Evolutionary conservation across 352 stramenopile genomes (phyloP), one percentile per base, ranked within the genome.

Genomic region (Phytopythium delawarense): DNA sequence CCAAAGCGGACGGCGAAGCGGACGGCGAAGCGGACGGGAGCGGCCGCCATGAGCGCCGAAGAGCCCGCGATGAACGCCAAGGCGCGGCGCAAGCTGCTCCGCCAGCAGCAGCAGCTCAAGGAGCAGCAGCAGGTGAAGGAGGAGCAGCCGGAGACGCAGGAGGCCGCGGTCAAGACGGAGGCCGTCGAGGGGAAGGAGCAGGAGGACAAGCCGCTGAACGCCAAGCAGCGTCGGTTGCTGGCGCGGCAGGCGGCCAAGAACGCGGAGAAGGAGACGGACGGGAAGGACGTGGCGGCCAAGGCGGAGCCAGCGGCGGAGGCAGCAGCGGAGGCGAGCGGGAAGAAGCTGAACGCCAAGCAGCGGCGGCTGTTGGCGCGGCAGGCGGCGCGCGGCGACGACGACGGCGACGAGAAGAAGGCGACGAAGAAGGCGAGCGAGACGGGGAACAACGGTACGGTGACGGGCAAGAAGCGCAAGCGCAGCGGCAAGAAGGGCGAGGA

Each of bases 51-150:
- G 57, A 62, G 57, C 57, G 42, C 57, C 5, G 45, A 45, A 44
- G 57, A 44, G 42, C 57, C 50, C 42, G 9, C 57, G 21, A 74
- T 92, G 69, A 94, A 94, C 73, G 84, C 84, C 56, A 93, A 91
- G 78, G 79, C 90, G 63, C 81, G 84, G 20, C 81, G 84, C 54
- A 89, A 90, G 69, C 70, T 90, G 49, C 71, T 79, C 57, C 81
- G 81, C 40, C 64, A 83, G 61, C 79, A 89, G 66, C 75, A 87
- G 63, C 75, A 61, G 5, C 44, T 67, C 25, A 32, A 65, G 35
- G 39, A 23, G 18, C 55, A 49, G 6, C 60, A 53, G 0, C 30
- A 55, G 32, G 16, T 59, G 23, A 57, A 71, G 35, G 11, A 49
- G 8, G 42, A 57, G 49, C 12, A 28, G 15, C 45, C 40, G 1